Percentiles rank a stretch among this genome's conserved stretches.
Evolutionary conservation across 2,329 filamentous ascomycete species (phyloP).

Genomic region (Colletotrichum abscissum): DNA sequence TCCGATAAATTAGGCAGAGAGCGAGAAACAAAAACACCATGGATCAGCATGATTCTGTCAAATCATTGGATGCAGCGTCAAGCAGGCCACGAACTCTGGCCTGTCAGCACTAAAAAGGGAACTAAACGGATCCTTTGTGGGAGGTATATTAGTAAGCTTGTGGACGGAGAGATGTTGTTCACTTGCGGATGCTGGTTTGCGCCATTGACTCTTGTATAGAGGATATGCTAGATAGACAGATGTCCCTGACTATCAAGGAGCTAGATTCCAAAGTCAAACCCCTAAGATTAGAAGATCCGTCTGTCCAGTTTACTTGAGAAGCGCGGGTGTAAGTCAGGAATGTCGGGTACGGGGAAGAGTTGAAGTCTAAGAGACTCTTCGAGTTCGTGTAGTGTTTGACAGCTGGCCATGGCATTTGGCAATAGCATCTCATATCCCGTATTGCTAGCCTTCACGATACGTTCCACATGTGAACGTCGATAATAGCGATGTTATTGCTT

Average conservation of each 20-base stretch:
- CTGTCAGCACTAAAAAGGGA: background rate
- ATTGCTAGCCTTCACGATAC: too few species aligned
- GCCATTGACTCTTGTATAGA: background rate
- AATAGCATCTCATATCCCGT: too few species aligned
- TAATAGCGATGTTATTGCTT: too few species aligned
- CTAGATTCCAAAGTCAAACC: accelerated
- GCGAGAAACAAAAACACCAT: background rate
- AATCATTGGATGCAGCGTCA: background rate
- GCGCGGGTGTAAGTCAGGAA: too few species aligned
- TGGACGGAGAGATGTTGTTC: background rate
- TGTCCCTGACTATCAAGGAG: too few species aligned
- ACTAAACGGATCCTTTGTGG: background rate
- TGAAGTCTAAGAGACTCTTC: too few species aligned
- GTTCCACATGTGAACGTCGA: too few species aligned
- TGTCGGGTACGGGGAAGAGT: accelerated
- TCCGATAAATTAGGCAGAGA: background rate
- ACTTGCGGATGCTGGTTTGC: background rate
- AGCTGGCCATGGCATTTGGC: too few species aligned
- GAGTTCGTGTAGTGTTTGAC: too few species aligned
- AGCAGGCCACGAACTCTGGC: background rate
- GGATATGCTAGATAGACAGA: too few species aligned
- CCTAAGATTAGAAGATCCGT: too few species aligned
- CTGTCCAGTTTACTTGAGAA: too few species aligned
- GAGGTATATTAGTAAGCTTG: background rate
- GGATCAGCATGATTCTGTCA: background rate